Evolutionary conservation across 2,329 filamentous ascomycete genomes (phyloP), one percentile per base, ranked within the genome.

Genomic region (Pyrenochaeta sp.): DNA sequence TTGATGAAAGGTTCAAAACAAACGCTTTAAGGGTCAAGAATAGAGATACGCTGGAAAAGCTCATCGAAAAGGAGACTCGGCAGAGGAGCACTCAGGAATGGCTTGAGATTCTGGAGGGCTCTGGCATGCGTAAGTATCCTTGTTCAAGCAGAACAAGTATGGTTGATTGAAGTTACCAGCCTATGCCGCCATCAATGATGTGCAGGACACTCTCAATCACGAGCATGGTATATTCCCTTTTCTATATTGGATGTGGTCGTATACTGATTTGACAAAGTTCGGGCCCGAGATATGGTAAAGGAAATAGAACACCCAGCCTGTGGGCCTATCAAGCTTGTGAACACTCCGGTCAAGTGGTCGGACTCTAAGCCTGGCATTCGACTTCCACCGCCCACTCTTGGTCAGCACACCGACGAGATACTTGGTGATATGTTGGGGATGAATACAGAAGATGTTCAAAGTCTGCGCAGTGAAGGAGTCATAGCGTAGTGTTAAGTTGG

Each of bases 311-410:
- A 99, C 73, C 86, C 86, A 5, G 82, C 84, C 7, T 98, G 94
- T 75, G 95, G 95, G 0, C 86, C 89, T 0, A 90, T 99, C 62
- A 93, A 93, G 78, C 81, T 99, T 72, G 90, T 99, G 52, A 97
- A 96, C 72, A 96, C 93, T 0, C 95, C 95, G 0, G 89, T 99
- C 58, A 99, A 99, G 77, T 96, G 93, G 77, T 97, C 93, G 5
- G 88, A 93, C 66, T 91, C 90, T 27, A 88, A 85, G 66, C 92
- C 93, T 0, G 86, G 87, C 3, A 88, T 96, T 39, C 84, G 94
- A 34, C 90, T 83, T 3, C 86, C 91, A 27, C 95, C 95, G 19
- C 95, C 95, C 1, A 91, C 90, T 7, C 80, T 99, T 34, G 95
- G 77, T 9, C 76, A 78, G 55, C 76, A 78, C 54, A 78, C 76